phyloP scores from a whole-genome alignment of 1,139 yeast genomes.

The Arxiozyma slooffiae region DNA sequence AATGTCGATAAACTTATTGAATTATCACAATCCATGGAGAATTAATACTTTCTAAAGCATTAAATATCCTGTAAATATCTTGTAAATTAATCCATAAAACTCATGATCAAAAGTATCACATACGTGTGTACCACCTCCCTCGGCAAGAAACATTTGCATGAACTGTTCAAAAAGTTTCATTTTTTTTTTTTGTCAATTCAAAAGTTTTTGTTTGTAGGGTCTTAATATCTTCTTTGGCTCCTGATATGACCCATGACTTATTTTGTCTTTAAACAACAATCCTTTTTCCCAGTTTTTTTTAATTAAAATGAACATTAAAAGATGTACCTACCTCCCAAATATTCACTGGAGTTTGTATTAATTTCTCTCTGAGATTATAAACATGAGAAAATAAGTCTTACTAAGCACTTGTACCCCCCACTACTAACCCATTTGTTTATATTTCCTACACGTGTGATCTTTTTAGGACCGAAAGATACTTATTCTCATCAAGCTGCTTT shows the following conservation, averaged over 20 bases:
- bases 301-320: neutral
- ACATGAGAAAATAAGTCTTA: neutral
- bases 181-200: too few species aligned
- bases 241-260: too few species aligned
- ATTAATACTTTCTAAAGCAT: conserved; percentile 15
- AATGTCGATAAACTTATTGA: conserved; percentile 55
- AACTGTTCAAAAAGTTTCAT: neutral
- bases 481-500: conserved; percentile 86
- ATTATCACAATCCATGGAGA: conserved; percentile 66
- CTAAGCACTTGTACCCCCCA: neutral
- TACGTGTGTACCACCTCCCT: neutral
- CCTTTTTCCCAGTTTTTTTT: too few species aligned
- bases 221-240: too few species aligned
- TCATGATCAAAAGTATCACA: neutral
- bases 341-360: neutral
- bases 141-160: neutral
- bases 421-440: neutral
- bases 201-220: too few species aligned
- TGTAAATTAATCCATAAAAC: neutral
- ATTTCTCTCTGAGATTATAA: too few species aligned
- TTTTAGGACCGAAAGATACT: conserved; percentile 82
- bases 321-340: too few species aligned
- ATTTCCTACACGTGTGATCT: conserved; percentile 40
- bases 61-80: neutral
- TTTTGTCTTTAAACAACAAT: too few species aligned